Evolutionary conservation across 2,329 filamentous ascomycete genomes (phyloP).

Genomic region (Colletotrichum somersetense): DNA sequence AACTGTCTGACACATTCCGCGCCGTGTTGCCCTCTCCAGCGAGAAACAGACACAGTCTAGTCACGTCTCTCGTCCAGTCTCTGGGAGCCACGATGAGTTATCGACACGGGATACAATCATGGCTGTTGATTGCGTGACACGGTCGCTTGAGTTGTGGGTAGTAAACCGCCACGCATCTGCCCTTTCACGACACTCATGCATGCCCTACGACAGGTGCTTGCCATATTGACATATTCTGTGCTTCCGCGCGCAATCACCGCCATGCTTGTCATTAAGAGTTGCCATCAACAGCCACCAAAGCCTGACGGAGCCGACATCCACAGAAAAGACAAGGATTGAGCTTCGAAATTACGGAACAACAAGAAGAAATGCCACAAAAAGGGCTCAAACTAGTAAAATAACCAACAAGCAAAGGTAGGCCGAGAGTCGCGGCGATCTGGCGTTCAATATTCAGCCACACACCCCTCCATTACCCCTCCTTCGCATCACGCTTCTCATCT

Average conservation of each 20-base stretch:
- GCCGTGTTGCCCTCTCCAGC: neutral
- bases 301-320: neutral
- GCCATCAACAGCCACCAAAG: slow-evolving; percentile 10
- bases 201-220: neutral
- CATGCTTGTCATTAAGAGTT: neutral
- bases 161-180: neutral
- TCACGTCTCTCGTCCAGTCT: slow-evolving; percentile 15
- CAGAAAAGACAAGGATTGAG: neutral
- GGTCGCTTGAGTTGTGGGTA: neutral
- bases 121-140: slow-evolving; percentile 4
- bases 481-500: slow-evolving; percentile 18
- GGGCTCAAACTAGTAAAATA: neutral
- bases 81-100: slow-evolving; percentile 3
- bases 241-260: neutral
- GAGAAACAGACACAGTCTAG: slow-evolving; percentile 14
- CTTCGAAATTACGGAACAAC: neutral
- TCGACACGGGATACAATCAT: neutral
- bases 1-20: neutral
- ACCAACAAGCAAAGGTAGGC: slow-evolving; percentile 1
- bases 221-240: neutral
- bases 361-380: neutral
- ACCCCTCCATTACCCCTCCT: slow-evolving; percentile 18
- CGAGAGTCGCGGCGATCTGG: slow-evolving; percentile 21
- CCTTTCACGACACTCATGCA: neutral
- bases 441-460: slow-evolving; percentile 15